phyloP scores from a whole-genome alignment of 2,329 filamentous ascomycete genomes.

The Fusarium subtropicale region DNA sequence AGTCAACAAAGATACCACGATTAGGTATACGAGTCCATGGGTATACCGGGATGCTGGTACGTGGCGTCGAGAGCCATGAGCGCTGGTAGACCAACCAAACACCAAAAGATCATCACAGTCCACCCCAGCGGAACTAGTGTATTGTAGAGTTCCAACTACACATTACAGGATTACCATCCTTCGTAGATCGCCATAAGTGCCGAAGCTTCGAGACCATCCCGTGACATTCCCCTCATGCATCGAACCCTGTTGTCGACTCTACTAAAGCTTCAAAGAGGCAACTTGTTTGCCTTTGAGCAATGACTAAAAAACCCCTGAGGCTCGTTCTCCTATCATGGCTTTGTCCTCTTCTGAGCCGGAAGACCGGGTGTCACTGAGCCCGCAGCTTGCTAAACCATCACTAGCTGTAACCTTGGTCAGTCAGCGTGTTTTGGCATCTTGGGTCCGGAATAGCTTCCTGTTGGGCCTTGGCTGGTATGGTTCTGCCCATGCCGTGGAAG shows the following conservation, averaged over 20 bases:
- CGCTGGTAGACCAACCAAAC: constrained; percentile 1
- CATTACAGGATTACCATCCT: constrained; percentile 7
- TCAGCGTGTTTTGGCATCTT: constrained; percentile 1
- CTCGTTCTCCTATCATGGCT: constrained; percentile 12
- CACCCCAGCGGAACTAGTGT: constrained; percentile 11
- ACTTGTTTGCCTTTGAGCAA: background rate
- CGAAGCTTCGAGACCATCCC: constrained; percentile 32
- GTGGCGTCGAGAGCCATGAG: background rate
- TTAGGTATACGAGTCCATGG: background rate
- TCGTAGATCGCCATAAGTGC: constrained; percentile 24
- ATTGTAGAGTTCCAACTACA: constrained; percentile 4
- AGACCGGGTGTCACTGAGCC: constrained; percentile 14
- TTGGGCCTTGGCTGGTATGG: constrained; percentile 18
- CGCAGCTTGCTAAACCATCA: background rate
- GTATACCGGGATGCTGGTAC: constrained; percentile 12
- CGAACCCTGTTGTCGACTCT: constrained; percentile 22
- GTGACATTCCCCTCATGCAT: constrained; percentile 36
- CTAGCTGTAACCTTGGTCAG: constrained; percentile 27
- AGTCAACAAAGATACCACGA: background rate
- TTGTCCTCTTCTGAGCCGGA: constrained; percentile 9
- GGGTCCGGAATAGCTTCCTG: constrained; percentile 33
- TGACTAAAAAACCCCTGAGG: background rate
- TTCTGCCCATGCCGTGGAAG: background rate
- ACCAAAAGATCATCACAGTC: background rate
- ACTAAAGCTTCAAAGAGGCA: background rate